These are phyloP conservation scores for Nannochloropsis oceanica DNA, from an alignment of 108 stramenopile species.

Conservation along the genomic window DNA sequence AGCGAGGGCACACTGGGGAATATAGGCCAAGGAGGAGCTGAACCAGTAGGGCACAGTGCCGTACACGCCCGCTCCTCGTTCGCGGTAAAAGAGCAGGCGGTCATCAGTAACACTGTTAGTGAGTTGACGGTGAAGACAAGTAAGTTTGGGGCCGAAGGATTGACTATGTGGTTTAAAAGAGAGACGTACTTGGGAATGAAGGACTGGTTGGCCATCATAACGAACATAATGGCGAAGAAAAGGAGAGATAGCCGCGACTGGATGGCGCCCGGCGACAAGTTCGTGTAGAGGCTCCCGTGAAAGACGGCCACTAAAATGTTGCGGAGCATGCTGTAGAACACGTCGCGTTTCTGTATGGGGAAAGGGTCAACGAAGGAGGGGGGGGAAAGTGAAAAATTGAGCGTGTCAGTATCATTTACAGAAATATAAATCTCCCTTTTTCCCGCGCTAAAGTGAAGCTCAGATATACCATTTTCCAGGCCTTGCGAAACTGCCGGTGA, in stretches of 20 bases:
- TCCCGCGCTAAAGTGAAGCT: not conserved
- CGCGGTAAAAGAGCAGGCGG: conserved; percentile 37
- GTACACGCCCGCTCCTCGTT: conserved; percentile 33
- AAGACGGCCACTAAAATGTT: conserved; percentile 16
- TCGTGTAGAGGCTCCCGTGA: conserved; percentile 18
- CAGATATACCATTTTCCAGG: not conserved
- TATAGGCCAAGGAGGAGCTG: not conserved
- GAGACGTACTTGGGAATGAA: conserved; percentile 14
- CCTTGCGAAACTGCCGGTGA: not conserved
- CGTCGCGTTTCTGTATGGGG: not conserved
- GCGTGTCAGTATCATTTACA: too few species aligned
- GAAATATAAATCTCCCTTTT: not conserved
- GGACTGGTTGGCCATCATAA: conserved; percentile 27
- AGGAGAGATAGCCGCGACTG: conserved; percentile 12
- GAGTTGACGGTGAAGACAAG: too few species aligned
- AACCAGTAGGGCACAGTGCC: conserved; percentile 32
- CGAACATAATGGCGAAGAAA: conserved; percentile 28
- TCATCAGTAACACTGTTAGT: not conserved
- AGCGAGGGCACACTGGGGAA: conserved; percentile 14
- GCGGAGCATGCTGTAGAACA: not conserved
- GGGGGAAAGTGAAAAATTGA: not conserved
- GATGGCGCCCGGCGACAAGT: not conserved
- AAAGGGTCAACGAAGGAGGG: not conserved
- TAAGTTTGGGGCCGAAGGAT: too few species aligned
- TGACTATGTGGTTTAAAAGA: not conserved